These are phyloP conservation scores for Vicia sativa DNA, from an alignment of 306 rosid genomes.

Conservation along the genomic window DNA sequence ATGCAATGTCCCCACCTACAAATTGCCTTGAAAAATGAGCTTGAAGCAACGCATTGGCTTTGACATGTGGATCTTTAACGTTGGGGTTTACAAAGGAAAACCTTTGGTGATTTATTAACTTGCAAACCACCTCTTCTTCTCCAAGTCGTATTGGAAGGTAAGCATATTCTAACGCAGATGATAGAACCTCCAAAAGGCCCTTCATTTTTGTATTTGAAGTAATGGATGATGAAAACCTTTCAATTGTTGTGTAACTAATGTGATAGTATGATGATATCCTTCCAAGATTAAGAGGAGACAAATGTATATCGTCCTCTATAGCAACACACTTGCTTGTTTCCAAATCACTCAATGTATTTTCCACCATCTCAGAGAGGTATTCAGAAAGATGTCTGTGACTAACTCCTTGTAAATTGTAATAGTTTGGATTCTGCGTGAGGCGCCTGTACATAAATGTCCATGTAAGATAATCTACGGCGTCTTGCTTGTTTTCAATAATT, in stretches of 20 bases:
- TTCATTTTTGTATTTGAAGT: constrained; percentile 86
- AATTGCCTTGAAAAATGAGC: constrained; percentile 89
- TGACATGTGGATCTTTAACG: constrained; percentile 84
- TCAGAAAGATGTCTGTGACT: constrained; percentile 93
- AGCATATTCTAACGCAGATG: constrained; percentile 89
- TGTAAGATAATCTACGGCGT: constrained; percentile 90
- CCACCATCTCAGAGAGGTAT: constrained; percentile 90
- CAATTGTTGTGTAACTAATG: constrained; percentile 86
- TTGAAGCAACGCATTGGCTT: constrained; percentile 88
- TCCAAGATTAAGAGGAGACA: constrained; percentile 88
- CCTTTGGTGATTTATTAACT: constrained; percentile 88
- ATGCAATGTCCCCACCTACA: constrained; percentile 77
- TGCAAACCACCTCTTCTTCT: constrained; percentile 82
- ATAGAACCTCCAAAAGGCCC: constrained; percentile 84
- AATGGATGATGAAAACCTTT: constrained; percentile 81
- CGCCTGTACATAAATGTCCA: constrained; percentile 97
- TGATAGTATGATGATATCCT: constrained; percentile 87
- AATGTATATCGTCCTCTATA: constrained; percentile 82
- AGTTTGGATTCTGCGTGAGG: constrained; percentile 93
- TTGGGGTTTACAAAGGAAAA: constrained; percentile 80
- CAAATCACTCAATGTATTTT: constrained; percentile 75
- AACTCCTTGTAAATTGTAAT: constrained; percentile 94
- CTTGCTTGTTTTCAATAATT: constrained; percentile 86
- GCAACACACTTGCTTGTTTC: constrained; percentile 82
- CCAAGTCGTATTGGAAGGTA: constrained; percentile 87